Evolutionary conservation across 169 alveolate genomes (phyloP).

Genomic region (Pseudocohnilembus persalinus): DNA sequence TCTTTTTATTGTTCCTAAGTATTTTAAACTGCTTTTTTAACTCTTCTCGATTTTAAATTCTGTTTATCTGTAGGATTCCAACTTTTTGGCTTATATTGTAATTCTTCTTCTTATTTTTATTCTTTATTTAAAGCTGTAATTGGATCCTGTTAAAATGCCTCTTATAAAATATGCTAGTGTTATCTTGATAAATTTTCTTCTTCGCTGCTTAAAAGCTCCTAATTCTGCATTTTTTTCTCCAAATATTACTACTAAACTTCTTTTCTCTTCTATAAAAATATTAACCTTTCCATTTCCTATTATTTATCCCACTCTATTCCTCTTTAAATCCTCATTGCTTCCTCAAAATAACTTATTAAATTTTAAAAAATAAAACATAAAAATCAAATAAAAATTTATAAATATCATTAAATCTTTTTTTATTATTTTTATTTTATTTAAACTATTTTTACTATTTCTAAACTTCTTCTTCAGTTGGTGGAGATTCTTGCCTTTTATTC

Average conservation of each 20-base stretch:
- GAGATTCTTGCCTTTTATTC: slow-evolving; percentile 20
- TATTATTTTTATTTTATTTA: background rate
- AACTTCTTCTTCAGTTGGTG: slow-evolving; percentile 33
- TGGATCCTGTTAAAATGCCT: background rate
- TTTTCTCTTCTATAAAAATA: slow-evolving; percentile 18
- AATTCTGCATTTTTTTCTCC: background rate
- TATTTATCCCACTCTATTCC: slow-evolving; percentile 40
- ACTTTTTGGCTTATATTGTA: slow-evolving; percentile 3
- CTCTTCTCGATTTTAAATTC: too few species aligned
- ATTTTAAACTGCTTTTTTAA: too few species aligned
- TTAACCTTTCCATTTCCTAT: slow-evolving; percentile 16
- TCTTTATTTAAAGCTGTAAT: background rate
- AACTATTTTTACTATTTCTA: slow-evolving; percentile 19
- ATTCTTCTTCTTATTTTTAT: background rate
- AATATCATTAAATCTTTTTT: background rate
- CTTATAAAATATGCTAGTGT: background rate
- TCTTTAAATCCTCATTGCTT: slow-evolving; percentile 2
- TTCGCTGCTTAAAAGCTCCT: slow-evolving; percentile 5
- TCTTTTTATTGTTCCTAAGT: too few species aligned
- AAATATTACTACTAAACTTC: background rate
- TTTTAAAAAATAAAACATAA: too few species aligned
- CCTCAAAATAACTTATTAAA: slow-evolving; percentile 16
- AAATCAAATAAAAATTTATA: background rate
- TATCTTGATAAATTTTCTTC: slow-evolving; percentile 4
- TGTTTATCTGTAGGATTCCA: slow-evolving; percentile 9